Base-by-base conservation (phyloP, 345 rosid genomes). In the Moricandia moricandioides region DNA sequence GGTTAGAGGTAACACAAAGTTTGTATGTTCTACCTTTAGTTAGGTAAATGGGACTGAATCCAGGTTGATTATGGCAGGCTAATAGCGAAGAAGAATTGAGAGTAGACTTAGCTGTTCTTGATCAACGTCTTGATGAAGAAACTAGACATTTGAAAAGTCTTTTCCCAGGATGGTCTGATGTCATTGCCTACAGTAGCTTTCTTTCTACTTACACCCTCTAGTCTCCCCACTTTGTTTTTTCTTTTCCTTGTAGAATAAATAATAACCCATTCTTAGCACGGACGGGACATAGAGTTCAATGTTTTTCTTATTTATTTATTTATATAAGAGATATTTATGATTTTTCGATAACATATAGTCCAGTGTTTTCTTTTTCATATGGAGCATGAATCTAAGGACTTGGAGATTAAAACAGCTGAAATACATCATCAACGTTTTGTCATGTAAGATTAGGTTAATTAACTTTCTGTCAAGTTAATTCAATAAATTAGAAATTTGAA, bases 91-190 rank as follows among this genome's bases (percentile, higher is more conserved):
- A 73, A 64, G 78, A 83, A 58, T 47, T 95, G 26, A 82, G 89
- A 74, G 92, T 90, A 66, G 97, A 92, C 24, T 76, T 92, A 27
- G 87, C 88, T 14, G 99, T 96, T 71, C 69, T 96, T 37, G 98
- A 96, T 82, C 99, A 96, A 79, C 72, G 79, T 71, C 62, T 91
- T 82, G 87, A 75, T 5, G 87, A 82, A 35, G 85, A 81, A 69
- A 85, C 94, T 52, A 76, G 67, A 86, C 86, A 74, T 71, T 68
- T 95, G 79, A 95, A 87, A 79, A 31, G 81, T 47, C 83, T 89
- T 11, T 95, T 92, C 80, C 99, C 99, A 11, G 78, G 82, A 54
- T 95, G 98, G 99, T 84, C 85, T 4, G 99, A 92, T 70, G 89
- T 91, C 6, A 78, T 81, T 47, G 81, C 97, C 16, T 87, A 83